Evolutionary conservation across 2,329 filamentous ascomycete species (phyloP), one percentile per base, ranked within the genome.

Genomic region (Aspergillus ustus): DNA sequence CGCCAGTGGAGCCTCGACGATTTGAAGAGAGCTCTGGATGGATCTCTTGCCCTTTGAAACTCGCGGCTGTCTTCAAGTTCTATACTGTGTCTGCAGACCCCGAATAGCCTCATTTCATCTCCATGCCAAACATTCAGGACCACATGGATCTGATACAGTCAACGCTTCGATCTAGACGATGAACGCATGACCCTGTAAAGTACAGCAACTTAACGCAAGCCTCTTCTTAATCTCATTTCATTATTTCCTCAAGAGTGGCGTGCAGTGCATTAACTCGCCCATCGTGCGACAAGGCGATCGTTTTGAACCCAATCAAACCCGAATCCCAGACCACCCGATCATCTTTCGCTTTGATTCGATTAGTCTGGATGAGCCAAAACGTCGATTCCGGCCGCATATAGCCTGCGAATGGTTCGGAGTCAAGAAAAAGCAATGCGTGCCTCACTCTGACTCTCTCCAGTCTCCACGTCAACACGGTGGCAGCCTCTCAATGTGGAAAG

Each of bases 211-310:
- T 28, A 46, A 55, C 40, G 52, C 40, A 55, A 31, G 40, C 37
- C 48, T 28, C 40, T 31, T 55, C 20, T 20, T 45, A 31, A 45
- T 52, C 50, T 46, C 45, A 55, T 45, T 55, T 55, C 45, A 40
- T 31, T 46, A 22, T 45, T 29, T 29, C 22, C 22, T n/a, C 15
- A n/a, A 50, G 25, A 44, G 22, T 28, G 40, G 25, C 48, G 29
- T 45, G 52, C 52, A 46, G 37, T 55, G 54, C 45, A 22, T 57
- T 57, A 48, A 48, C 29, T 8, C 22, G 28, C 8, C 29, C 29
- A 57, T 57, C 45, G 54, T 57, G 54, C 54, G 54, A 57, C 54
- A 49, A 17, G 31, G 43, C 52, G 40, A 55, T 55, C 52, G 52
- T 46, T 45, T 31, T 45, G 52, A 55, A 55, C 43, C 52, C 52